Conservation (phyloP, 148 eudicot genomes). For the Silene conica region DNA sequence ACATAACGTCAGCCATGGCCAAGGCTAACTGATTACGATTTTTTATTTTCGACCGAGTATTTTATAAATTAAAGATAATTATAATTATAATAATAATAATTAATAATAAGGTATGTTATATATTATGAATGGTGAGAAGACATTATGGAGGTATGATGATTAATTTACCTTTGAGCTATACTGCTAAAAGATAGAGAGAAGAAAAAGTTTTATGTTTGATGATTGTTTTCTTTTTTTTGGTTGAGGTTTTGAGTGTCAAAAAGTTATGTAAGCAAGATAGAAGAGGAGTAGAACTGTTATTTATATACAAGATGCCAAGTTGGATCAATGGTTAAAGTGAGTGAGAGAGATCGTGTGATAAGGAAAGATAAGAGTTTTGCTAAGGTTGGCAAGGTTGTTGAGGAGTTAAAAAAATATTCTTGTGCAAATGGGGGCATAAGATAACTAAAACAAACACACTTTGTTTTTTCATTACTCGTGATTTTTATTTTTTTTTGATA, state of each 20-base stretch:
- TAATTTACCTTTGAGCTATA: constrained; percentile 12
- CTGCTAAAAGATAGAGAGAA: background rate
- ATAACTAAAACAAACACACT: no score
- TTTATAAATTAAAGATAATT: background rate
- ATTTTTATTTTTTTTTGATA: no score
- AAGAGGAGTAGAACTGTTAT: constrained; percentile 12
- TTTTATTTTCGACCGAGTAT: background rate
- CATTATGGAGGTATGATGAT: background rate
- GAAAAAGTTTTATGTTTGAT: background rate
- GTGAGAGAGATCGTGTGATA: constrained; percentile 4
- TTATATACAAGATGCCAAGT: constrained; percentile 21
- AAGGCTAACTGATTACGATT: background rate
- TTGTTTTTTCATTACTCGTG: no score
- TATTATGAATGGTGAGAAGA: background rate
- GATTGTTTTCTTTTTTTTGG: background rate
- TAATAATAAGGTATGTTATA: background rate
- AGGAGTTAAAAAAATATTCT: constrained; percentile 1
- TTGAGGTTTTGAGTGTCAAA: background rate
- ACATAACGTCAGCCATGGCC: constrained; percentile 25
- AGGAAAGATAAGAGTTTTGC: constrained; percentile 29
- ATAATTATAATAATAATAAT: background rate
- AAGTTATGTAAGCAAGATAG: constrained; percentile 12
- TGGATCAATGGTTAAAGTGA: background rate
- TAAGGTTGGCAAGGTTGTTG: constrained; percentile 30
- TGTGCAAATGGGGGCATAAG: constrained; percentile 12